Conservation (phyloP, 495 filamentous ascomycete species). For the Hyphodiscus hymeniophilus region DNA sequence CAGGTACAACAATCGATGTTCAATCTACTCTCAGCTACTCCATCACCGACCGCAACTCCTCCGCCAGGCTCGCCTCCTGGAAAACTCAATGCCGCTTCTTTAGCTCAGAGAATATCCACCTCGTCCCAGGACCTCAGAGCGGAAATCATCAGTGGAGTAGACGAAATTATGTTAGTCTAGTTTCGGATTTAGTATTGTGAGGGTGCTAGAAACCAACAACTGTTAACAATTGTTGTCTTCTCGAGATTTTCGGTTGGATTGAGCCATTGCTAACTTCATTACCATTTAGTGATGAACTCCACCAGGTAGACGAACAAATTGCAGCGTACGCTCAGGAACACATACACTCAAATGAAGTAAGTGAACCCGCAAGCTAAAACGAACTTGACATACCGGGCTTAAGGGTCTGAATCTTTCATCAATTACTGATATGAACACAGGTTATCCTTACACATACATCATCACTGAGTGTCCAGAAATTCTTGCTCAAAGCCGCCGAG, state of each 20-base stretch:
- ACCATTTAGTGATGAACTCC: slow-evolving; percentile 57
- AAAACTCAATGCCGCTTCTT: slow-evolving; percentile 11
- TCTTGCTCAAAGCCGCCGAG: slow-evolving; percentile 71
- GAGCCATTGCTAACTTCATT: too few species aligned
- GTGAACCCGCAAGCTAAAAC: too few species aligned
- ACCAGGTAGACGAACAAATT: slow-evolving; percentile 82
- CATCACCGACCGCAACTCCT: slow-evolving; percentile 27
- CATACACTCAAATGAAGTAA: slow-evolving; percentile 72
- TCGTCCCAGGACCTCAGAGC: slow-evolving; percentile 57
- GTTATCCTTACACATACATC: slow-evolving; percentile 79
- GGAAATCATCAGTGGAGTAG: slow-evolving; percentile 83
- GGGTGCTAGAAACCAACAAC: too few species aligned
- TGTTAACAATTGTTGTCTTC: too few species aligned
- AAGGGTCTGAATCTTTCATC: too few species aligned
- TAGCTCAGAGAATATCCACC: slow-evolving; percentile 15
- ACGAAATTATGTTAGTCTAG: slow-evolving; percentile 56
- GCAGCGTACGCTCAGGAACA: slow-evolving; percentile 77
- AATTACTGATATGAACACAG: too few species aligned
- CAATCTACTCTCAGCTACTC: slow-evolving; percentile 57
- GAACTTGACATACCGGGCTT: too few species aligned
- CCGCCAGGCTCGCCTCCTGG: slow-evolving; percentile 22
- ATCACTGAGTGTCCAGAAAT: slow-evolving; percentile 74
- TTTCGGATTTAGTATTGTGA: too few species aligned
- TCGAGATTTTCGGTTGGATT: too few species aligned
- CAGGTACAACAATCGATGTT: slow-evolving; percentile 64